Evolutionary conservation across 208 protist genomes (phyloP).

Genomic region (Porcisia deanei): DNA sequence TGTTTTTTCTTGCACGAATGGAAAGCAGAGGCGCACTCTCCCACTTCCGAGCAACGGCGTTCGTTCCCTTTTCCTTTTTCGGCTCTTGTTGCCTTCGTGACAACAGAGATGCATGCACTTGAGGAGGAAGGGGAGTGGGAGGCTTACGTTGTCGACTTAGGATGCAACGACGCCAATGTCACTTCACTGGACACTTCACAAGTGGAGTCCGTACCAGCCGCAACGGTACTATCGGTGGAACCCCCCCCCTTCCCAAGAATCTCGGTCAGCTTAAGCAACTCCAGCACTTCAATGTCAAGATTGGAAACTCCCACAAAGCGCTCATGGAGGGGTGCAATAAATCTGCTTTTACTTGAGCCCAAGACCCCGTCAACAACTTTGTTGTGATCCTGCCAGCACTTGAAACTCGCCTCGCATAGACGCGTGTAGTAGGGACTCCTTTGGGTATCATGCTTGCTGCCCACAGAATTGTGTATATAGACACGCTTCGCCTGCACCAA

Average conservation of each 20-base stretch:
- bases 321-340: background rate
- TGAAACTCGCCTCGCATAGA: constrained; percentile 4
- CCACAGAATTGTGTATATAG: background rate
- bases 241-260: background rate
- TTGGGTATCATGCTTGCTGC: background rate
- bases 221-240: background rate
- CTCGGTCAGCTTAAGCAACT: constrained; percentile 9
- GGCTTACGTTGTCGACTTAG: background rate
- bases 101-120: background rate
- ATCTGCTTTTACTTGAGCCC: background rate
- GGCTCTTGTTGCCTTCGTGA: background rate
- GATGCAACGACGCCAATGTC: background rate
- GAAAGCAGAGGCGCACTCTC: background rate
- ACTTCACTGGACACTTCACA: background rate
- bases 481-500: background rate
- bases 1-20: too few species aligned
- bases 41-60: background rate
- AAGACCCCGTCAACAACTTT: background rate
- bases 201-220: background rate
- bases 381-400: constrained; percentile 9
- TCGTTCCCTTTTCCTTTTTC: background rate
- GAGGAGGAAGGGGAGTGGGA: background rate
- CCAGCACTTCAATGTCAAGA: constrained; percentile 20
- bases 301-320: constrained; percentile 1
- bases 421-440: background rate